Evolutionary conservation across 768 basidiomycete genomes (phyloP).

Genomic region (Leucocoprinus sp.): DNA sequence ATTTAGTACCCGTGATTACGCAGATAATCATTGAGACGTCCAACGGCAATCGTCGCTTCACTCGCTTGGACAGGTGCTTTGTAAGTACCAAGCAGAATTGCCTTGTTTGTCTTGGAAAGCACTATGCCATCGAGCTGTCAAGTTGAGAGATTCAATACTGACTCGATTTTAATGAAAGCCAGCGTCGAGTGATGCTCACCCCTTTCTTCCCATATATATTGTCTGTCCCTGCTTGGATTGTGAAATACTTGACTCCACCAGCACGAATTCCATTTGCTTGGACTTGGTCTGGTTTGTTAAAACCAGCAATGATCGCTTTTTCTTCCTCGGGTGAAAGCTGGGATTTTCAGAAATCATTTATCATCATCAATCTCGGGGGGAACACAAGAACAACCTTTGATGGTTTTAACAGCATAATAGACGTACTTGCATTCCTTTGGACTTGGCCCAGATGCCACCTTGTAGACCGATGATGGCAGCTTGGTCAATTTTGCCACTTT

Average conservation of each 20-base stretch:
- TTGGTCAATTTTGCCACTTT: constrained; percentile 58
- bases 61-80: constrained; percentile 49
- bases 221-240: constrained; percentile 37
- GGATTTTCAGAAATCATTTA: constrained; percentile 6
- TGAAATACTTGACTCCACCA: constrained; percentile 69
- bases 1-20: constrained; percentile 46
- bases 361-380: too few species aligned
- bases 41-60: constrained; percentile 61
- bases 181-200: too few species aligned
- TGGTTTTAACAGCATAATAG: too few species aligned
- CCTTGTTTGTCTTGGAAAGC: constrained; percentile 76
- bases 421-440: constrained; percentile 51
- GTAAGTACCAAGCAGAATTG: constrained; percentile 80
- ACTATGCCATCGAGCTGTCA: constrained; percentile 66
- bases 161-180: too few species aligned
- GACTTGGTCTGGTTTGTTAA: constrained; percentile 28
- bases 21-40: constrained; percentile 73
- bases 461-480: constrained; percentile 71
- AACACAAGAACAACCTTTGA: too few species aligned
- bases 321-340: constrained; percentile 65
- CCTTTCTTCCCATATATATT: constrained; percentile 71
- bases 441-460: constrained; percentile 74
- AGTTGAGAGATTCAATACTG: too few species aligned
- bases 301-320: constrained; percentile 42
- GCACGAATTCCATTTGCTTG: constrained; percentile 58